Conservation (phyloP, 2,329 filamentous ascomycete species). For the Colletotrichum aenigma region DNA sequence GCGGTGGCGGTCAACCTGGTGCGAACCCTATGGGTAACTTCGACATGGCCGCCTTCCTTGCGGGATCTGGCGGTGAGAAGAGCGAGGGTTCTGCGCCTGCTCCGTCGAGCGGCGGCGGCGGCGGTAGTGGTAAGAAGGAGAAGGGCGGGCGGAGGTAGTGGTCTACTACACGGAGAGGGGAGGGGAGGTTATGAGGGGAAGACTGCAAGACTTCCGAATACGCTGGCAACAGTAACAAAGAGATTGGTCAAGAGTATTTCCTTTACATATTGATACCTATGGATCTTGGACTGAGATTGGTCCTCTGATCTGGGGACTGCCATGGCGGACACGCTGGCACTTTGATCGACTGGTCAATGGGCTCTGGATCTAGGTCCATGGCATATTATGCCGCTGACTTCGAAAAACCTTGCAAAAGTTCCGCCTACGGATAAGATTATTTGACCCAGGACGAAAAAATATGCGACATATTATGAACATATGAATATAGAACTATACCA, state of each 20-base stretch:
- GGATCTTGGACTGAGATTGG: not conserved
- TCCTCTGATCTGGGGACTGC: accelerated
- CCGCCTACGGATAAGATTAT: not conserved
- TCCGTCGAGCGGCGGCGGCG: slow-evolving; percentile 23
- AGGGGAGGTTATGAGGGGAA: not conserved
- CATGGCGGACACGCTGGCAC: accelerated
- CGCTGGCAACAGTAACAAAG: not conserved
- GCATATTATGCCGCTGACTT: not conserved
- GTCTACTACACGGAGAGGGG: not conserved
- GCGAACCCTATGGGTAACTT: slow-evolving; percentile 57
- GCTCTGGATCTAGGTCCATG: accelerated
- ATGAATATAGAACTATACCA: not conserved
- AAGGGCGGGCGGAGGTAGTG: slow-evolving; percentile 42
- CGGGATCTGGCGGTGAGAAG: slow-evolving; percentile 51
- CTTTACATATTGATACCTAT: slow-evolving; percentile 5
- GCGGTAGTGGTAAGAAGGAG: slow-evolving; percentile 37
- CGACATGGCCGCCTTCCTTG: slow-evolving; percentile 68
- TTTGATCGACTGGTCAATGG: accelerated
- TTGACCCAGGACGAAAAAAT: not conserved
- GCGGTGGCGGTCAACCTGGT: slow-evolving; percentile 26
- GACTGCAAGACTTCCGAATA: not conserved
- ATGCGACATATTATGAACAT: not conserved
- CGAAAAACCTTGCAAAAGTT: not conserved
- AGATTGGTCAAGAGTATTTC: not conserved
- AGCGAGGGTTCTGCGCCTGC: slow-evolving; percentile 39